Conservation (phyloP, 192 early-diverging fungal species). For the Backusella mclennaniae region DNA sequence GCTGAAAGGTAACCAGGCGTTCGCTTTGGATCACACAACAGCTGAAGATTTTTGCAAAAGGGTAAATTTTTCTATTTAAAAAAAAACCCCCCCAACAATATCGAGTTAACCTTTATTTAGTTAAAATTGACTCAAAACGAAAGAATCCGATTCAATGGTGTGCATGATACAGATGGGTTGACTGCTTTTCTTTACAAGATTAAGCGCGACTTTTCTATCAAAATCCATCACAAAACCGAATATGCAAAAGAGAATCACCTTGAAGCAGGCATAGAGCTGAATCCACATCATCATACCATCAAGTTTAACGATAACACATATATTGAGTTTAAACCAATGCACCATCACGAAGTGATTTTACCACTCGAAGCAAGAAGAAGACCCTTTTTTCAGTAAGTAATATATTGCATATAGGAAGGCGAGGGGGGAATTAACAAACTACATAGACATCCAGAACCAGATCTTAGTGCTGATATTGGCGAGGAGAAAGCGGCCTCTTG, state of each 20-base stretch:
- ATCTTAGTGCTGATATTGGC: constrained; percentile 40
- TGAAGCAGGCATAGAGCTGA: neutral
- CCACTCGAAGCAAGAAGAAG: constrained; percentile 16
- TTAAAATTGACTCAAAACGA: constrained; percentile 25
- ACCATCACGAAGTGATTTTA: constrained; percentile 5
- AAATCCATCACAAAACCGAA: constrained; percentile 32
- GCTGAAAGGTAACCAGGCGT: constrained; percentile 29
- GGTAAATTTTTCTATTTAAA: neutral
- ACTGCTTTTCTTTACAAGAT: constrained; percentile 30
- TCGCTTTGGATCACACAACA: constrained; percentile 26
- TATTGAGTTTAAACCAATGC: constrained; percentile 31
- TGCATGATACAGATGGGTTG: constrained; percentile 29
- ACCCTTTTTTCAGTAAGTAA: constrained; percentile 29
- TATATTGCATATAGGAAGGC: neutral
- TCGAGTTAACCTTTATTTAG: neutral
- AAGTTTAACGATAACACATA: constrained; percentile 31
- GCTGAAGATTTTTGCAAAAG: constrained; percentile 24
- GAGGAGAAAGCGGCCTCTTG: constrained; percentile 34
- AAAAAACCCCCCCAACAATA: too few species aligned
- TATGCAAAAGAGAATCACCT: neutral
- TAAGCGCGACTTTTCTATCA: constrained; percentile 32
- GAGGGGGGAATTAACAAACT: neutral
- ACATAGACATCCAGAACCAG: constrained; percentile 27
- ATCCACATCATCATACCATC: constrained; percentile 22
- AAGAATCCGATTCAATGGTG: constrained; percentile 28